A percentile compares a stretch with the other conserved stretches of the same genome.
phyloP scores from a whole-genome alignment of 768 basidiomycete genomes.

The Lentinula detonsa region DNA sequence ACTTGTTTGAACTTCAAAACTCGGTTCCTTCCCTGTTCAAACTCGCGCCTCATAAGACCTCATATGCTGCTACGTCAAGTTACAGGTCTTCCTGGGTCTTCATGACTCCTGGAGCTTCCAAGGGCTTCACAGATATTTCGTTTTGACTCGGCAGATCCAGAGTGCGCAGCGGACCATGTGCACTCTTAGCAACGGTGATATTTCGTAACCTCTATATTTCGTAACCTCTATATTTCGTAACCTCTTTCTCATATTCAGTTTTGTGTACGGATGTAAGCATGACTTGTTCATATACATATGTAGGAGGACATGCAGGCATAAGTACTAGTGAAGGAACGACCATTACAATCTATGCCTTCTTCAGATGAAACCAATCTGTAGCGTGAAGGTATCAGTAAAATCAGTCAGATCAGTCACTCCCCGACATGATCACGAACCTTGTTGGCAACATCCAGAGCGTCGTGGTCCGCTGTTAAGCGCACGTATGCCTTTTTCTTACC shows the following conservation, averaged over 20 bases:
- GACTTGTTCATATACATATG: background rate
- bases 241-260: too few relatives aligned
- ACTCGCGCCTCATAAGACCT: too few relatives aligned
- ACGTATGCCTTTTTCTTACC: conserved; percentile 99
- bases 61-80: too few relatives aligned
- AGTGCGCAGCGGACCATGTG: background rate
- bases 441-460: conserved; percentile 96
- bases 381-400: background rate
- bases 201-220: too few relatives aligned
- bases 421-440: conserved; percentile 48
- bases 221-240: too few relatives aligned
- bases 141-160: too few relatives aligned
- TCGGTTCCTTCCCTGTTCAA: too few relatives aligned
- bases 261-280: too few relatives aligned
- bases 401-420: background rate
- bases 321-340: background rate
- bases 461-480: conserved; percentile 90
- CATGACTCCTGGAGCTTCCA: too few relatives aligned
- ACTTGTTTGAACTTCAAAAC: background rate
- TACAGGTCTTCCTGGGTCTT: too few relatives aligned
- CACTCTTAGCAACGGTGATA: background rate
- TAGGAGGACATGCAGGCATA: background rate
- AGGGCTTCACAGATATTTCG: too few relatives aligned
- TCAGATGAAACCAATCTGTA: conserved; percentile 92
- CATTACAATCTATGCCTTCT: background rate